These are phyloP conservation scores for Cercophora newfieldiana DNA, from an alignment of 495 filamentous ascomycete species.

Conservation along the genomic window DNA sequence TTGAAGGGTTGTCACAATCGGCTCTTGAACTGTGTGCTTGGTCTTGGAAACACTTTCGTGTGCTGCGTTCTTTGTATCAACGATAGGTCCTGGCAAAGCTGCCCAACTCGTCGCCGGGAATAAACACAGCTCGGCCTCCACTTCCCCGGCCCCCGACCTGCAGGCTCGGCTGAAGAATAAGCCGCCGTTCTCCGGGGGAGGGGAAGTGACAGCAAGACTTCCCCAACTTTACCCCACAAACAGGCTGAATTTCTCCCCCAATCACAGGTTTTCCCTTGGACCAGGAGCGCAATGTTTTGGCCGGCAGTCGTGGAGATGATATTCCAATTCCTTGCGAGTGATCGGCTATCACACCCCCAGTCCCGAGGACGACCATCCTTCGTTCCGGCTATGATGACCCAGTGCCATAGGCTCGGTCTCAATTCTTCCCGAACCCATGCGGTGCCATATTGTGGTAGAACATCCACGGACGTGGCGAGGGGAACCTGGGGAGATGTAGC, in stretches of 20 bases:
- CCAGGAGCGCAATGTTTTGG: background rate
- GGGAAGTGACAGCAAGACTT: background rate
- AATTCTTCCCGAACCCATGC: background rate
- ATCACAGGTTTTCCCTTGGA: background rate
- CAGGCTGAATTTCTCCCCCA: slow-evolving; percentile 26
- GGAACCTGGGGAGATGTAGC: too few relatives aligned
- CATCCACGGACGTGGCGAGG: too few relatives aligned
- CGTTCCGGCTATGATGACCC: slow-evolving; percentile 5
- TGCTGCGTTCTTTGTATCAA: background rate
- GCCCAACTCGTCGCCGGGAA: background rate
- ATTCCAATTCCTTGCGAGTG: background rate
- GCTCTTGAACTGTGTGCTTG: too few relatives aligned
- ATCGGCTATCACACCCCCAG: background rate
- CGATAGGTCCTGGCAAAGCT: background rate
- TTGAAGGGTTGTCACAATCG: background rate
- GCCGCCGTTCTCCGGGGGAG: background rate
- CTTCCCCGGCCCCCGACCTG: slow-evolving; percentile 17
- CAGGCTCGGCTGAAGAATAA: slow-evolving; percentile 17
- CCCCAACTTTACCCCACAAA: background rate
- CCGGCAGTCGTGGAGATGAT: background rate
- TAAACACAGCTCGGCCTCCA: slow-evolving; percentile 12
- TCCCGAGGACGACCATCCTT: background rate
- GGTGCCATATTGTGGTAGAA: background rate
- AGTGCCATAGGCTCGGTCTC: background rate
- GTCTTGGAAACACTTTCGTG: too few relatives aligned